A percentile compares a stretch with the other conserved stretches of the same genome.
Evolutionary conservation across 2,329 filamentous ascomycete genomes (phyloP).

Genomic region (Calonectria leucothoes): DNA sequence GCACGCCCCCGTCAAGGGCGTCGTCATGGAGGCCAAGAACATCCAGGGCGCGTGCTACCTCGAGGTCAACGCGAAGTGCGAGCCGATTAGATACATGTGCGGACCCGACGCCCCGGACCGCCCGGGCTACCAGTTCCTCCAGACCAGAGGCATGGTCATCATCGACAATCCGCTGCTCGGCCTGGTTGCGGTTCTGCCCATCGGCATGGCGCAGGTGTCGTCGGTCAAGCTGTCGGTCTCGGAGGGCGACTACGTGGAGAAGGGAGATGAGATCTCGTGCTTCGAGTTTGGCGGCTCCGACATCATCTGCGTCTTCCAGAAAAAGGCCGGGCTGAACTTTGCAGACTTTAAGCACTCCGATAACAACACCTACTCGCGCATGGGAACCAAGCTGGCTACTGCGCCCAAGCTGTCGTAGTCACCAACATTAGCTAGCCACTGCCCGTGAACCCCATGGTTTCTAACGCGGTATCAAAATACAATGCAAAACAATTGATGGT

Average conservation of each 20-base stretch:
- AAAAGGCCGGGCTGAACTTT: constrained; percentile 28
- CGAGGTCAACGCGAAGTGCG: constrained; percentile 43
- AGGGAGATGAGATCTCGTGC: constrained; percentile 55
- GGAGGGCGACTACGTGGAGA: constrained; percentile 42
- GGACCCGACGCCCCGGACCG: constrained; percentile 47
- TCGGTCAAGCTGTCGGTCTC: constrained; percentile 49
- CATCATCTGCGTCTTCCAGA: constrained; percentile 53
- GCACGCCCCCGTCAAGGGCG: constrained; percentile 53
- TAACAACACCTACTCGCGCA: constrained; percentile 29
- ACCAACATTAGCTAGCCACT: background rate
- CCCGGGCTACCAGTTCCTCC: constrained; percentile 54
- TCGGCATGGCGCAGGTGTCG: constrained; percentile 58
- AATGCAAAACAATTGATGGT: background rate
- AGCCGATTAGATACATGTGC: constrained; percentile 30
- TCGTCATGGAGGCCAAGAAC: constrained; percentile 49
- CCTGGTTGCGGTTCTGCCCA: constrained; percentile 54
- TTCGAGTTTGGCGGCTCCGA: constrained; percentile 59
- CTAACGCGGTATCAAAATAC: background rate
- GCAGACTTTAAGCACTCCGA: constrained; percentile 32
- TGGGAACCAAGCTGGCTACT: constrained; percentile 31
- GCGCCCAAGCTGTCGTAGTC: background rate
- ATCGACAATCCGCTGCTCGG: constrained; percentile 50
- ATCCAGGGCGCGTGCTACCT: constrained; percentile 53
- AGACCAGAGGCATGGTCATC: constrained; percentile 52
- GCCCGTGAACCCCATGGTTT: background rate